Conservation (phyloP, 495 filamentous ascomycete genomes). For the Mycothermus thermophilus region DNA sequence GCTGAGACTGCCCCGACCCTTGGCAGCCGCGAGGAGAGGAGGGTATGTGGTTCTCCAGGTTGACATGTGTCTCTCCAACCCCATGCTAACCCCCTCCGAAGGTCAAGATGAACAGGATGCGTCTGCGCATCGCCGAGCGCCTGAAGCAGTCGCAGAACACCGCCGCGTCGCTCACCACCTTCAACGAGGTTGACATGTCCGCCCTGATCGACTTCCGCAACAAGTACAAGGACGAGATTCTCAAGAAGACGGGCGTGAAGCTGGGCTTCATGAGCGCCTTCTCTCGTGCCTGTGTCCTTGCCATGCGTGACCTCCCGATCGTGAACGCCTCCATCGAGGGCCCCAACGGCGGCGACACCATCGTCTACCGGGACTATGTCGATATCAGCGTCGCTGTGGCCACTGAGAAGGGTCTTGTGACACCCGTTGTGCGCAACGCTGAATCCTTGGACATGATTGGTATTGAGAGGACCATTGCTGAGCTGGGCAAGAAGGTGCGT, state of each 20-base stretch:
- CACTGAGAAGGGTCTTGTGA: conserved; percentile 94
- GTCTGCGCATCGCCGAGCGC: conserved; percentile 88
- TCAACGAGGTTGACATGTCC: conserved; percentile 99
- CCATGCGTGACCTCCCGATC: conserved; percentile 88
- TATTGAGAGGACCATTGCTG: conserved; percentile 86
- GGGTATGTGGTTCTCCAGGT: conserved; percentile 39
- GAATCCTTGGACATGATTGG: conserved; percentile 75
- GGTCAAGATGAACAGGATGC: conserved; percentile 99
- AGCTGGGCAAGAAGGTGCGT: conserved; percentile 81
- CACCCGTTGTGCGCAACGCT: conserved; percentile 87
- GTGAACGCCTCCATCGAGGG: conserved; percentile 98
- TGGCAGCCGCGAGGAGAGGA: conserved; percentile 76
- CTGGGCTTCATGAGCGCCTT: conserved; percentile 98
- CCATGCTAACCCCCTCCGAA: conserved; percentile 20
- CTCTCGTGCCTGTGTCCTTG: conserved; percentile 77
- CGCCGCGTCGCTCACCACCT: conserved; percentile 90
- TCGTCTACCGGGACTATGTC: conserved; percentile 95
- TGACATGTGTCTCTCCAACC: not conserved
- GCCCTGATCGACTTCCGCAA: conserved; percentile 94
- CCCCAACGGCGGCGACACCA: conserved; percentile 86
- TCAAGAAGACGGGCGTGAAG: conserved; percentile 95
- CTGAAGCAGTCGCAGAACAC: conserved; percentile 99
- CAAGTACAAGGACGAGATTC: conserved; percentile 85
- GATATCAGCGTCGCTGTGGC: conserved; percentile 96
- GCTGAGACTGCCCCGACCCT: conserved; percentile 31